A percentile compares a stretch with the other conserved stretches of the same genome.
phyloP scores from a whole-genome alignment of 2,329 filamentous ascomycete species.

The Phialophora expanda region DNA sequence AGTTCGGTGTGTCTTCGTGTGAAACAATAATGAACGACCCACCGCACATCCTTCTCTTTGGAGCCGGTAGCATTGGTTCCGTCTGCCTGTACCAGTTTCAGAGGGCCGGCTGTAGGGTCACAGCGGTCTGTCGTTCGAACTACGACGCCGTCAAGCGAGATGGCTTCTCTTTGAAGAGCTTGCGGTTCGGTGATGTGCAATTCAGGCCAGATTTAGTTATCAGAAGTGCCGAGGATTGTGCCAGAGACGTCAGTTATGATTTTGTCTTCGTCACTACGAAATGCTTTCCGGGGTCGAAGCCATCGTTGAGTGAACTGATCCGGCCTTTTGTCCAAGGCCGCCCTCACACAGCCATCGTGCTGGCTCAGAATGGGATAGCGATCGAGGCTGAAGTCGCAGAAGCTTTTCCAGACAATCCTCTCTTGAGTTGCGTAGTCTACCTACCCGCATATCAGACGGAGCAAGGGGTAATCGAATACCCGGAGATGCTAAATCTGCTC shows the following conservation, averaged over 20 bases:
- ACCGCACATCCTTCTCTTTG: constrained; percentile 38
- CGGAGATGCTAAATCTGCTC: constrained; percentile 53
- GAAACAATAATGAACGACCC: constrained; percentile 23
- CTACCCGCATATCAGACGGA: constrained; percentile 57
- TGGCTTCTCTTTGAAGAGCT: constrained; percentile 61
- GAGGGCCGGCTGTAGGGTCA: constrained; percentile 53
- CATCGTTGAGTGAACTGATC: constrained; percentile 57
- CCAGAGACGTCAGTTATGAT: constrained; percentile 52
- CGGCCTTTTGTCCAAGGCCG: constrained; percentile 55
- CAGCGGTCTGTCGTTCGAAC: constrained; percentile 64
- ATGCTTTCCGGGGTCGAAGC: constrained; percentile 60
- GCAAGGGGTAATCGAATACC: constrained; percentile 56
- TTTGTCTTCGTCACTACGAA: constrained; percentile 65
- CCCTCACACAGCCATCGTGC: constrained; percentile 59
- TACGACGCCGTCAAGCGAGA: constrained; percentile 54
- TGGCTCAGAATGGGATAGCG: constrained; percentile 67
- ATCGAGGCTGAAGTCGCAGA: constrained; percentile 62
- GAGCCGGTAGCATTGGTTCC: constrained; percentile 37
- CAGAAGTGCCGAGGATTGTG: constrained; percentile 61
- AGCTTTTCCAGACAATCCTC: constrained; percentile 57
- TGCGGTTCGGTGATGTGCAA: constrained; percentile 68
- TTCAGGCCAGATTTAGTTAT: constrained; percentile 68
- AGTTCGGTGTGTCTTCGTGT: not conserved
- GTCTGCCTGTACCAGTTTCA: constrained; percentile 40
- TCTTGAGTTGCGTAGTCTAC: constrained; percentile 63